phyloP scores from a whole-genome alignment of 371 early-diverging fungal genomes.

The Neoconidiobolus thromboides region DNA sequence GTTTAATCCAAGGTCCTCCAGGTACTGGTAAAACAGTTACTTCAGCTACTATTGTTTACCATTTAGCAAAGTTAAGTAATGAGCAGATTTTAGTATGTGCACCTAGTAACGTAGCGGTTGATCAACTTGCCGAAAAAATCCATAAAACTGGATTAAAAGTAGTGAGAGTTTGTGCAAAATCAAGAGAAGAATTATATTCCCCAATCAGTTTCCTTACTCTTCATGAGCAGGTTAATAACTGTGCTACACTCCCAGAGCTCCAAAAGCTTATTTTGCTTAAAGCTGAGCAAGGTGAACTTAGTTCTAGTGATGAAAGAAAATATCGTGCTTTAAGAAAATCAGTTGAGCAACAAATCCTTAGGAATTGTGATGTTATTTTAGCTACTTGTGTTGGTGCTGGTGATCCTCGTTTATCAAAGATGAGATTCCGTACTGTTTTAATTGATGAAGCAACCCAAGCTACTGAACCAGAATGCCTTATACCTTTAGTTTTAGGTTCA shows the following conservation, averaged over 20 bases:
- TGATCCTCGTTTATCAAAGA: constrained; percentile 72
- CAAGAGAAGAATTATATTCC: constrained; percentile 83
- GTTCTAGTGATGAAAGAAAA: constrained; percentile 62
- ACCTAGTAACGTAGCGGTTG: constrained; percentile 98
- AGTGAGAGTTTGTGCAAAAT: constrained; percentile 86
- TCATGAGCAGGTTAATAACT: constrained; percentile 86
- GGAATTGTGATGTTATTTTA: constrained; percentile 91
- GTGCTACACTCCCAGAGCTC: constrained; percentile 79
- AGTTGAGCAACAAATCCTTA: constrained; percentile 77
- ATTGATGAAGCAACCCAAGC: constrained; percentile 98
- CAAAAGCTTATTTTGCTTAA: constrained; percentile 78
- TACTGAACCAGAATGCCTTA: constrained; percentile 94
- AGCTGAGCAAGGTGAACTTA: constrained; percentile 76
- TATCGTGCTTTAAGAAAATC: constrained; percentile 56
- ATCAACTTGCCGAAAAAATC: constrained; percentile 93
- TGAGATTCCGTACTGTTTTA: constrained; percentile 83
- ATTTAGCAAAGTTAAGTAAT: constrained; percentile 74
- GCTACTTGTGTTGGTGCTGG: constrained; percentile 97
- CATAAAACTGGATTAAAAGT: constrained; percentile 89
- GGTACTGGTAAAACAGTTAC: constrained; percentile 98
- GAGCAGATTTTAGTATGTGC: constrained; percentile 95
- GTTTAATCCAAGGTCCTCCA: constrained; percentile 94
- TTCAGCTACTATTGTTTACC: constrained; percentile 92
- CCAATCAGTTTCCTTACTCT: constrained; percentile 78
- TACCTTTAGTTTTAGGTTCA: constrained; percentile 86